phyloP scores from a whole-genome alignment of 176 grass and related monocot species.

The Oryza rufipogon region DNA sequence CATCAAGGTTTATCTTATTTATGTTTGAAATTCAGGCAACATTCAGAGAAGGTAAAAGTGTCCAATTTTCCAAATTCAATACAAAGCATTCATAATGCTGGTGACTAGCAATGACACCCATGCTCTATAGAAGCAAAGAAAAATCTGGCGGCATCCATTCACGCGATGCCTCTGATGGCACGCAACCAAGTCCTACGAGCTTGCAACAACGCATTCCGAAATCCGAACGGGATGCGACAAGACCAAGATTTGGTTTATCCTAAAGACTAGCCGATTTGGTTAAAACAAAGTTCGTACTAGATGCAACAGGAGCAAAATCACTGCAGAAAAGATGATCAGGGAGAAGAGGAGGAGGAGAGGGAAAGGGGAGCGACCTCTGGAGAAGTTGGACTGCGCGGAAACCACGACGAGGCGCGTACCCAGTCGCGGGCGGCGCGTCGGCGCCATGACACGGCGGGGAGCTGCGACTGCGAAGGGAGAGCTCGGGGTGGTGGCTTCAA shows the following conservation, averaged over 20 bases:
- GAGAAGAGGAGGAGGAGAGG: no score
- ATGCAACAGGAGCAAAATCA: neutral
- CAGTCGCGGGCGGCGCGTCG: neutral
- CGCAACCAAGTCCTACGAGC: neutral
- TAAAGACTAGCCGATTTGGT: neutral
- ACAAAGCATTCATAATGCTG: neutral
- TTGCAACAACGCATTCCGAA: neutral
- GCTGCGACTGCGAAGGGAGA: neutral
- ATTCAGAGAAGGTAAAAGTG: neutral
- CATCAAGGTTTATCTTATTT: no score
- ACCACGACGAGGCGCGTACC: slow-evolving; percentile 43
- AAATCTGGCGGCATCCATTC: neutral
- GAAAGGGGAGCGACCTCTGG: slow-evolving; percentile 47
- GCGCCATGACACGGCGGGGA: neutral
- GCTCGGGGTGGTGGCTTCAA: neutral
- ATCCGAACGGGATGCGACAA: neutral
- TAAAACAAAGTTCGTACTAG: neutral
- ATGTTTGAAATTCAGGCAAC: neutral
- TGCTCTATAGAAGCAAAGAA: neutral
- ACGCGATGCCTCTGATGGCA: neutral
- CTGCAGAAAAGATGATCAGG: no score
- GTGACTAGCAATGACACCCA: neutral
- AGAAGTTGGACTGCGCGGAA: slow-evolving; percentile 60
- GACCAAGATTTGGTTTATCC: no score
- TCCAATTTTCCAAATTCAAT: neutral